Base-by-base conservation (phyloP, 495 filamentous ascomycete genomes). In the Chlorociboria aeruginascens region DNA sequence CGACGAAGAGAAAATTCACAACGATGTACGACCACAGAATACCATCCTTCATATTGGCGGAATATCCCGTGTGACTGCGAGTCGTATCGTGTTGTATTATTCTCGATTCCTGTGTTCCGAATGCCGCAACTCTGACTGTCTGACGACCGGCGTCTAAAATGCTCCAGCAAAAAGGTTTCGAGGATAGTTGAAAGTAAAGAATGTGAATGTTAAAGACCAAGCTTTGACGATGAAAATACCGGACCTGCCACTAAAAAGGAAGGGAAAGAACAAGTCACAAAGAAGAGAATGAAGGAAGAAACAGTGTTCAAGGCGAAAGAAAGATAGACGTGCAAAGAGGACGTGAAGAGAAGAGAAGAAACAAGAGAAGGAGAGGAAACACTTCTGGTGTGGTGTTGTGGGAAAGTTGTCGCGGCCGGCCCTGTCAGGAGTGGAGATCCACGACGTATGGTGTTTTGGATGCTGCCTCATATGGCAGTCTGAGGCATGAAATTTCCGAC, bases 1-100 rank as follows among this genome's bases (percentile, higher is more conserved):
- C 59, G 14, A 81, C 64, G 61, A 86, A 83, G 57, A 86, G 62
- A 52, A 73, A 48, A 57, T 85, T 74, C 49, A 66, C 55, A 46
- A 67, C 59, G 46, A 80, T 48, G 61, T 83, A 82, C 46, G 69
- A 66, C 53, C 71, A 43, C 30, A 80, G 66, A 35, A 82, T 69
- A 49, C 73, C 77, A 66, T 77, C 53, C 34, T 32, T 41, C 48
- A 49, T 50, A 10, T 40, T 49, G 44, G 16, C 31, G n/a, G 36
- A 13, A 1, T 36, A 36, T 31, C 12, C 12, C n/a, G n/a, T 11
- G 7, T 14, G 44, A 45, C 8, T 3, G 13, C 11, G 36, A 39
- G 13, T 14, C 2, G 11, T n/a, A 12, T n/a, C 16, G 36, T 39
- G 16, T n/a, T 39, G 13, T 16, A 39, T 16, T 8, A 17, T n/a